These are phyloP conservation scores for Cucurbita moschata DNA, from an alignment of 306 rosid genomes.

Conservation along the genomic window DNA sequence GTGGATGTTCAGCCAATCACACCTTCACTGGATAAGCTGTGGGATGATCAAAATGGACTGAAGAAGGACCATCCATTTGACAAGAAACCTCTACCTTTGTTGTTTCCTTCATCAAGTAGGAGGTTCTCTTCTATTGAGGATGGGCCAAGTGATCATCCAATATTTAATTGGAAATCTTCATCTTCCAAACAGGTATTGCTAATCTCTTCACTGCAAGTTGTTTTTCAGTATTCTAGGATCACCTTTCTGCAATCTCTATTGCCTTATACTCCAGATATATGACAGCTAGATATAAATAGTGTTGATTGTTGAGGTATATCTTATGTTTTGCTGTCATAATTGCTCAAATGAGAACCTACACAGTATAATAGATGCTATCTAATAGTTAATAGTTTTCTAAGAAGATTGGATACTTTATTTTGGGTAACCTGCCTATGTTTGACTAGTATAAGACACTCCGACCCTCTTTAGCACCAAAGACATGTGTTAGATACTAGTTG, in stretches of 20 bases:
- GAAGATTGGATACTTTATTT: not conserved
- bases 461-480: not conserved
- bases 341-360: no score
- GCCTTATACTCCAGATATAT: not conserved
- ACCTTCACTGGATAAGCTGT: slow-evolving; percentile 50
- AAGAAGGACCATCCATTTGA: slow-evolving; percentile 68
- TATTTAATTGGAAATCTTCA: slow-evolving; percentile 73
- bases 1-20: slow-evolving; percentile 97
- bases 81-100: slow-evolving; percentile 46
- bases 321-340: not conserved
- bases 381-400: not conserved
- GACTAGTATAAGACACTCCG: not conserved
- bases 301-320: not conserved
- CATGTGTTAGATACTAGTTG: not conserved
- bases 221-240: not conserved
- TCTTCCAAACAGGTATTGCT: slow-evolving; percentile 49
- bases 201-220: slow-evolving; percentile 4
- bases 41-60: slow-evolving; percentile 66
- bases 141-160: slow-evolving; percentile 51
- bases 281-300: not conserved
- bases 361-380: not conserved
- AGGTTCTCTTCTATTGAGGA: slow-evolving; percentile 60
- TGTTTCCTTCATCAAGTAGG: slow-evolving; percentile 64
- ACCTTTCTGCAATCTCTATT: not conserved
- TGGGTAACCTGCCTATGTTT: not conserved